phyloP scores from a whole-genome alignment of 2,329 filamentous ascomycete genomes.

The Colletotrichum orchidophilum region DNA sequence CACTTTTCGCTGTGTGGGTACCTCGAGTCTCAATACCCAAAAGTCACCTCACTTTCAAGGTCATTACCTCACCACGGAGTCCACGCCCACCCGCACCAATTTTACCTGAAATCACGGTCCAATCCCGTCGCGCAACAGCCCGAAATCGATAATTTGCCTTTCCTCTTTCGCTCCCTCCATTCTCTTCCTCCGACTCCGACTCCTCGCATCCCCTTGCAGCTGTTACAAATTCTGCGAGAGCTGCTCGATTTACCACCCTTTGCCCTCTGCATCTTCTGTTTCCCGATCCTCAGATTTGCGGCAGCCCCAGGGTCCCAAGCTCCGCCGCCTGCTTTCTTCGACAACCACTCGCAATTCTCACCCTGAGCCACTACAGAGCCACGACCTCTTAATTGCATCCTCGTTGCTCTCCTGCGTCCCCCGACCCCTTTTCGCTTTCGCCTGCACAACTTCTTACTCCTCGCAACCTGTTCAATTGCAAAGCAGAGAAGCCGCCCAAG shows the following conservation, averaged over 20 bases:
- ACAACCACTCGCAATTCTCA: neutral
- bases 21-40: neutral
- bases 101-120: constrained; percentile 33
- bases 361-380: constrained; percentile 11
- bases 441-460: neutral
- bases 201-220: constrained; percentile 18
- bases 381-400: neutral
- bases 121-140: constrained; percentile 28
- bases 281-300: constrained; percentile 14
- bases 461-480: neutral
- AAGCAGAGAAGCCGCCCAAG: neutral
- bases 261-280: constrained; percentile 5
- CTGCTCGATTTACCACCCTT: constrained; percentile 20
- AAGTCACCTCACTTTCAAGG: neutral
- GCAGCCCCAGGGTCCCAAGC: neutral
- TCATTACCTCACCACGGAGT: neutral
- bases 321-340: neutral
- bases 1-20: neutral
- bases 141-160: constrained; percentile 29
- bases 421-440: neutral
- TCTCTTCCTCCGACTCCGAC: neutral
- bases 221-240: constrained; percentile 14
- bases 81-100: constrained; percentile 23
- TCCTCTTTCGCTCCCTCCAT: constrained; percentile 8
- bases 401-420: neutral